Base-by-base conservation (phyloP, 768 basidiomycete genomes). In the Kwoniella newhampshirensis region DNA sequence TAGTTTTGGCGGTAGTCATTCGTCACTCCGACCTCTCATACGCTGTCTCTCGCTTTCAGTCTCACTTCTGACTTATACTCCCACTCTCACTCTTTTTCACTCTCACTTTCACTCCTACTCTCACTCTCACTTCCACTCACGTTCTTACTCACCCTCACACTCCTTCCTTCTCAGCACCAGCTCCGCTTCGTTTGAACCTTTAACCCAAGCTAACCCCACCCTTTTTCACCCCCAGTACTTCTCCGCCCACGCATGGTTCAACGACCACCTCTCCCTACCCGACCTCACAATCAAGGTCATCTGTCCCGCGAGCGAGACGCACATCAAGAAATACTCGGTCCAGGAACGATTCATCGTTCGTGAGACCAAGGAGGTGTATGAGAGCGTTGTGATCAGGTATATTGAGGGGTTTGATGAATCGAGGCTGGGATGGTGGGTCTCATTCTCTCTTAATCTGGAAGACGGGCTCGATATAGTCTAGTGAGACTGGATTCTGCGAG, bases 231-330 rank as follows among this genome's bases (percentile, higher is more conserved):
- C 11, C 45, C 64, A 92, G 90, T 94, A 94, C 76, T 81, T 85
- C 13, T 92, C 89, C 86, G 74, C 85, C 30, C 83, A 87, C 56
- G 90, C 81, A 2, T 91, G 87, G 85, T 69, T 88, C n/a, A 67
- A 1, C 59, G 69, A 15, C 36, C 54, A 63, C 79, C 77, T 39
- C 51, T 51, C 2, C 13, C n/a, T 44, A 18, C 82, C 85, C 1
- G 92, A 96, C 64, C 78, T 91, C 56, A 89, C 89, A 77, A 82
- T 98, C 63, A 88, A 85, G 59, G 79, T 91, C 17, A 86, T 96
- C 49, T 87, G 82, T 60, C 94, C 94, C 15, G 91, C 91, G 1
- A 97, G 91, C 0, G 88, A 91, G 7, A 83, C 86, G 3, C 92
- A 98, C 70, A 86, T 98, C 56, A 82, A 81, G 59, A 96, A 96